phyloP scores from a whole-genome alignment of 495 filamentous ascomycete genomes.

The Talaromyces stipitatus region DNA sequence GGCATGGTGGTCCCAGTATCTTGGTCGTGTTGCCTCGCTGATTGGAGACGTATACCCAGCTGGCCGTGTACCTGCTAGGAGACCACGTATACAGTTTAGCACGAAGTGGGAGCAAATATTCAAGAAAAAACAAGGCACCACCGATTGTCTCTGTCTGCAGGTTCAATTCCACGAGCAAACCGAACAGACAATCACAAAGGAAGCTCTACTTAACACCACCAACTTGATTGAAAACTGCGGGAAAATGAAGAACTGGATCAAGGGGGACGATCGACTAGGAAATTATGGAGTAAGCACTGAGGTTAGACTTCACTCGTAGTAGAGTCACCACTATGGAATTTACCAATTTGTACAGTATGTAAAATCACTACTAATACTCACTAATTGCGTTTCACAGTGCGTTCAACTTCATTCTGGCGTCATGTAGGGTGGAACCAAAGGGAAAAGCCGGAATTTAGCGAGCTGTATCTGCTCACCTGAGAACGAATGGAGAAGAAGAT shows the following conservation, averaged over 20 bases:
- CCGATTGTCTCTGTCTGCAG: slow-evolving; percentile 22
- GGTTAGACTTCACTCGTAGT: slow-evolving; percentile 9
- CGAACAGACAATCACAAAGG: slow-evolving; percentile 12
- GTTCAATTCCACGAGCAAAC: slow-evolving; percentile 15
- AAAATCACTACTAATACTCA: no score
- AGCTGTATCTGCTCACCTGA: background rate
- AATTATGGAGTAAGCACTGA: slow-evolving; percentile 17
- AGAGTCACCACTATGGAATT: background rate
- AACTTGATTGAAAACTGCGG: slow-evolving; percentile 46
- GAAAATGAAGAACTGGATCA: slow-evolving; percentile 52
- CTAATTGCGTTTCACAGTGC: no score
- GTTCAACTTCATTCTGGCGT: background rate
- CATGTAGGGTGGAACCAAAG: background rate
- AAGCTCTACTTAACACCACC: slow-evolving; percentile 27
- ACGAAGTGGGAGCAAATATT: slow-evolving; percentile 23
- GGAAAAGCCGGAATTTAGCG: background rate
- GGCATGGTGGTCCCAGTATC: slow-evolving; percentile 57
- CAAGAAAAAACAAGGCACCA: slow-evolving; percentile 19
- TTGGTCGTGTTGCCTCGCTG: slow-evolving; percentile 46
- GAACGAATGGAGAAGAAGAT: background rate
- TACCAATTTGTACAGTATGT: background rate
- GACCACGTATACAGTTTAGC: slow-evolving; percentile 19
- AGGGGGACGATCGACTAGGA: slow-evolving; percentile 4
- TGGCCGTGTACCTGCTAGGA: slow-evolving; percentile 26
- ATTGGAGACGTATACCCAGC: slow-evolving; percentile 47